These are phyloP conservation scores for Fraxinus ornus DNA, from an alignment of 305 asterid genomes.

Conservation along the genomic window DNA sequence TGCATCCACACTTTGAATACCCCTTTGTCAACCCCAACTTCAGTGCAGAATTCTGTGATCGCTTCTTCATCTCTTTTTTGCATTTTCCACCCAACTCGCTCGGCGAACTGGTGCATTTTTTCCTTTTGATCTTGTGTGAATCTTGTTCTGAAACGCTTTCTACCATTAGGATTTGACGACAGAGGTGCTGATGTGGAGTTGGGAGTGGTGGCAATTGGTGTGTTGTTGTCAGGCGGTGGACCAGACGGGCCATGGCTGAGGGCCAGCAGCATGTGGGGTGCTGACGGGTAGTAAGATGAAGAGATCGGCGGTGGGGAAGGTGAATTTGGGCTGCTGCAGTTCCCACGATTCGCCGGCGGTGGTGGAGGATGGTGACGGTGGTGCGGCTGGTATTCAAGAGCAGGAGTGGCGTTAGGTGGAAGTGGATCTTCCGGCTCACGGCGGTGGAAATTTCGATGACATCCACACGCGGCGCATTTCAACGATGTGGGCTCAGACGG, in stretches of 20 bases:
- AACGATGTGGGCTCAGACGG: constrained; percentile 80
- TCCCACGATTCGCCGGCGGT: constrained; percentile 34
- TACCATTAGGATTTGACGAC: constrained; percentile 33
- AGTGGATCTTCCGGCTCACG: constrained; percentile 68
- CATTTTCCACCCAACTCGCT: constrained; percentile 72
- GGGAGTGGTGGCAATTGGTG: constrained; percentile 26
- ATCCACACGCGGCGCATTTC: constrained; percentile 91
- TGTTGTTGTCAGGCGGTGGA: constrained; percentile 35
- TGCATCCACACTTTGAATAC: constrained; percentile 98
- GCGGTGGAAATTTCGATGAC: constrained; percentile 98
- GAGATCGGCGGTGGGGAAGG: constrained; percentile 96
- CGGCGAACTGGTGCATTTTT: constrained; percentile 73
- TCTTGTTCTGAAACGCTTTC: constrained; percentile 70
- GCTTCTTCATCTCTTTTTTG: constrained; percentile 70
- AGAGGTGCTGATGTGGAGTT: constrained; percentile 24
- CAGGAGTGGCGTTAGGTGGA: constrained; percentile 38
- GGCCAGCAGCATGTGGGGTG: constrained; percentile 80
- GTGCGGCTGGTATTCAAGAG: constrained; percentile 74
- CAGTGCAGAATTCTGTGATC: constrained; percentile 51
- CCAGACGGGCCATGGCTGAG: constrained; percentile 54
- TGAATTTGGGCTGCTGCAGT: constrained; percentile 60
- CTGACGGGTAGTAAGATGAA: constrained; percentile 75
- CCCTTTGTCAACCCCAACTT: constrained; percentile 60
- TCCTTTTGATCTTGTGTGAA: constrained; percentile 72
- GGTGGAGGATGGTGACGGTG: constrained; percentile 93